A percentile compares a stretch with the other conserved stretches of the same genome.
Conservation (phyloP, 176 grass and related monocot species). For the Bothriochloa decipiens region DNA sequence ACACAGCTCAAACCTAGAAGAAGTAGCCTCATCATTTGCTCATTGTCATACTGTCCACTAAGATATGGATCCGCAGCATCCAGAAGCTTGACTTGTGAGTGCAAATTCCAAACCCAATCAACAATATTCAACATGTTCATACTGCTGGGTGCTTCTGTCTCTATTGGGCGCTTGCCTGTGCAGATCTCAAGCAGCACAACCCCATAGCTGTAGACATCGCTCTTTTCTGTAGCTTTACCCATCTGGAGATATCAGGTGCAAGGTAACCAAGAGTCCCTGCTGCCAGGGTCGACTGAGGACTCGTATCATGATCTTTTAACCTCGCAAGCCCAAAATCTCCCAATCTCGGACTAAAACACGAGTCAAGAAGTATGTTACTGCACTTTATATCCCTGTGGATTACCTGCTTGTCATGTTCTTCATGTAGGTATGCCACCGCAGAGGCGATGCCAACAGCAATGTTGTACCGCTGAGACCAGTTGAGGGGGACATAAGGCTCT, state of each 20-base stretch:
- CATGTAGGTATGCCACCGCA: conserved; percentile 48
- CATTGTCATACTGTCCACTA: conserved; percentile 51
- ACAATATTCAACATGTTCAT: conserved; percentile 55
- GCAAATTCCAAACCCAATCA: conserved; percentile 61
- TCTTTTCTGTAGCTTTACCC: conserved; percentile 60
- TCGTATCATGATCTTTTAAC: conserved; percentile 49
- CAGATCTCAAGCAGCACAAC: conserved; percentile 66
- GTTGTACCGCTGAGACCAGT: conserved; percentile 52
- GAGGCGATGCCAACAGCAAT: conserved; percentile 54
- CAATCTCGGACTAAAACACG: conserved; percentile 42
- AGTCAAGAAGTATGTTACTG: conserved; percentile 59
- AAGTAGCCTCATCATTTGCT: conserved; percentile 55
- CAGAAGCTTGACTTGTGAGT: conserved; percentile 47
- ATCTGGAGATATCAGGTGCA: conserved; percentile 63
- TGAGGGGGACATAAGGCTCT: conserved; percentile 11
- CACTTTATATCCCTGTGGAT: conserved; percentile 71
- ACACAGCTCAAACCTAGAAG: conserved; percentile 62
- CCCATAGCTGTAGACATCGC: conserved; percentile 63
- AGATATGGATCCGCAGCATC: conserved; percentile 48
- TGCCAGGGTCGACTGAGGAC: conserved; percentile 54
- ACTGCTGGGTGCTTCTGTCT: conserved; percentile 35
- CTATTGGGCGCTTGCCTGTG: conserved; percentile 49
- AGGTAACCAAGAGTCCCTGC: conserved; percentile 67
- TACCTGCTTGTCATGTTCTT: conserved; percentile 53
- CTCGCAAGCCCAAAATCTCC: conserved; percentile 61